These are phyloP conservation scores for Melaleuca alternifolia DNA, from an alignment of 345 rosid species.

Conservation along the genomic window DNA sequence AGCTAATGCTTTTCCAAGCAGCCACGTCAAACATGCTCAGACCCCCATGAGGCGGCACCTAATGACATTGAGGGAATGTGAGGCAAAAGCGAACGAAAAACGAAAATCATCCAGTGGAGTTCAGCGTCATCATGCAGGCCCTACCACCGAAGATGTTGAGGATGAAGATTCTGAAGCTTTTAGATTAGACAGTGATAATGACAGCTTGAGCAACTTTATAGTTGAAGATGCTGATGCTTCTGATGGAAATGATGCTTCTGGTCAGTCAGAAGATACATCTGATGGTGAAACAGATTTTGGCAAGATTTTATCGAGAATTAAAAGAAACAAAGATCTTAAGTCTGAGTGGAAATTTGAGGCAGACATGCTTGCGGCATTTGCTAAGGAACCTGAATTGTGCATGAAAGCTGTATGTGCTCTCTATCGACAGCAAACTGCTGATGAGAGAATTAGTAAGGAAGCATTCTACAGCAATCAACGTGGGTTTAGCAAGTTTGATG, in stretches of 20 bases:
- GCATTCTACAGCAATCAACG: constrained; percentile 29
- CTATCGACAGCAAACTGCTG: constrained; percentile 53
- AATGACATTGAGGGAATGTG: constrained; percentile 23
- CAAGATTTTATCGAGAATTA: constrained; percentile 27
- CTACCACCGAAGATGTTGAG: constrained; percentile 19
- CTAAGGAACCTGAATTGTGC: constrained; percentile 56
- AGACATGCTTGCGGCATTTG: constrained; percentile 66
- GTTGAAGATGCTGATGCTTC: constrained; percentile 21
- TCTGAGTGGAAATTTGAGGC: constrained; percentile 47
- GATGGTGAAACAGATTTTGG: constrained; percentile 21
- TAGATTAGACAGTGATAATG: constrained; percentile 32
- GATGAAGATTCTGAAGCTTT: constrained; percentile 25
- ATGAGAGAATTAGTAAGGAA: constrained; percentile 31
- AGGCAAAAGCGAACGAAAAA: not conserved
- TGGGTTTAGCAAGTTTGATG: constrained; percentile 68
- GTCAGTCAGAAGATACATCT: constrained; percentile 20
- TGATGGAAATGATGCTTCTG: not conserved
- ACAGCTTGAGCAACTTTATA: constrained; percentile 47
- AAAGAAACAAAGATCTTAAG: constrained; percentile 37
- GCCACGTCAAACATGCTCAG: not conserved
- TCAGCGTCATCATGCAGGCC: constrained; percentile 10
- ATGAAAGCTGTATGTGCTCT: constrained; percentile 82
- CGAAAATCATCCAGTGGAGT: not conserved
- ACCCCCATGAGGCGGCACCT: constrained; percentile 24
- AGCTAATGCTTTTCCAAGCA: not conserved